Conservation (phyloP, 2,329 filamentous ascomycete genomes). For the Diplodia intermedia region DNA sequence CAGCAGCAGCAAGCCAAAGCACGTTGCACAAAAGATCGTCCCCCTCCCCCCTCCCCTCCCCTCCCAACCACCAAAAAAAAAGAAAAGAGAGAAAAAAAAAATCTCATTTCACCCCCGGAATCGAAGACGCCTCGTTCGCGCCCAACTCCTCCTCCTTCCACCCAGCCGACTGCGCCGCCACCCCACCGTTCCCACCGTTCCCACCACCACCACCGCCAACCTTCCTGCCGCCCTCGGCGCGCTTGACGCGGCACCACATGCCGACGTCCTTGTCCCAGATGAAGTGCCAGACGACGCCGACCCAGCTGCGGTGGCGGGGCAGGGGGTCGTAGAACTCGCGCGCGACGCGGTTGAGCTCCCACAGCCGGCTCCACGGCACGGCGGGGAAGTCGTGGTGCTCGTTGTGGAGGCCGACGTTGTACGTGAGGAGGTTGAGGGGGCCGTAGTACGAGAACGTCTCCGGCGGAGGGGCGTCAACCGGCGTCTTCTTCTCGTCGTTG, state of each 20-base stretch:
- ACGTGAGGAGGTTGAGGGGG: conserved; percentile 86
- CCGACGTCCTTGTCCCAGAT: conserved; percentile 89
- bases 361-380: conserved; percentile 89
- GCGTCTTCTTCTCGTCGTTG: conserved; percentile 12
- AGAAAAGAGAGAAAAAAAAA: too few species aligned
- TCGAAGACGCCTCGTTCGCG: conserved; percentile 56
- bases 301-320: conserved; percentile 88
- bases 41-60: too few species aligned
- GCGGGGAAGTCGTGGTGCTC: conserved; percentile 99
- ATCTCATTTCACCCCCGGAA: conserved; percentile 46
- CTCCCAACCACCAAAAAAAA: too few species aligned
- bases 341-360: conserved; percentile 77
- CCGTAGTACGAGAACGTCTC: conserved; percentile 99
- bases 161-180: conserved; percentile 33
- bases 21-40: too few species aligned
- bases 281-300: conserved; percentile 93
- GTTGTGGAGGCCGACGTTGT: conserved; percentile 97
- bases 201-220: conserved; percentile 54
- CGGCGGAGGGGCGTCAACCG: conserved; percentile 62
- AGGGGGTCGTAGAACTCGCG: conserved; percentile 90
- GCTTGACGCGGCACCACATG: conserved; percentile 90
- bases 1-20: too few species aligned
- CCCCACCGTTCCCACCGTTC: background rate
- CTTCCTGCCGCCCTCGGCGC: conserved; percentile 75
- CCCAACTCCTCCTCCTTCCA: conserved; percentile 59